These are phyloP conservation scores for Phellopilus nigrolimitatus DNA, from an alignment of 1,284 basidiomycete genomes.

Conservation along the genomic window DNA sequence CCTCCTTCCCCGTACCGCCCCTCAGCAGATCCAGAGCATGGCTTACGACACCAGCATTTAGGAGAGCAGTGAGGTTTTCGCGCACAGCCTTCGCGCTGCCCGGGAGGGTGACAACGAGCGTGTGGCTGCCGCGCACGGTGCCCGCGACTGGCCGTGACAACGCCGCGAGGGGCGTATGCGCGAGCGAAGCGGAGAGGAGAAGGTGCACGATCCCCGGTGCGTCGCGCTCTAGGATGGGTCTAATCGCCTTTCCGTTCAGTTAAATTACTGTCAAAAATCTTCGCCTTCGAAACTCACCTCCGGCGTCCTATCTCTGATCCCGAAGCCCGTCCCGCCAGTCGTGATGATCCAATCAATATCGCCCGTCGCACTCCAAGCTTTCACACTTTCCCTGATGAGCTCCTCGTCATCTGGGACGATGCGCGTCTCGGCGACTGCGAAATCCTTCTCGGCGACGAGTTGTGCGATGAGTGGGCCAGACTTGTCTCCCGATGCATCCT, in stretches of 20 bases:
- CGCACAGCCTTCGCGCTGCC: conserved; percentile 82
- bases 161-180: conserved; percentile 75
- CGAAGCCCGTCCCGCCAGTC: conserved; percentile 85
- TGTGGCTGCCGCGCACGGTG: conserved; percentile 46
- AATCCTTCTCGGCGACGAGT: conserved; percentile 41
- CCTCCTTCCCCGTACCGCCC: conserved; percentile 60
- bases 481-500: conserved; percentile 48
- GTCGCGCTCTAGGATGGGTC: conserved; percentile 64
- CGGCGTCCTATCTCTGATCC: conserved; percentile 72
- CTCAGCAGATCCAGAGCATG: conserved; percentile 75
- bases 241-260: conserved; percentile 51
- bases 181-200: conserved; percentile 61
- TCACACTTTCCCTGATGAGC: conserved; percentile 45
- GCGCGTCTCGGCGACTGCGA: conserved; percentile 29
- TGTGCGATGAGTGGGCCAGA: conserved; percentile 61
- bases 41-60: conserved; percentile 47
- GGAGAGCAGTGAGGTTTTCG: conserved; percentile 67
- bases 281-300: conserved; percentile 64
- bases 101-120: conserved; percentile 75
- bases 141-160: conserved; percentile 81
- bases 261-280: not conserved
- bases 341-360: conserved; percentile 71
- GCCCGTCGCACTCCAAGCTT: conserved; percentile 39
- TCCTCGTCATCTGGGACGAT: conserved; percentile 62
- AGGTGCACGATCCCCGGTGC: conserved; percentile 80